Evolutionary conservation across 2,329 filamentous ascomycete genomes (phyloP), one percentile per base, ranked within the genome.

Genomic region (Diplodia mutila): DNA sequence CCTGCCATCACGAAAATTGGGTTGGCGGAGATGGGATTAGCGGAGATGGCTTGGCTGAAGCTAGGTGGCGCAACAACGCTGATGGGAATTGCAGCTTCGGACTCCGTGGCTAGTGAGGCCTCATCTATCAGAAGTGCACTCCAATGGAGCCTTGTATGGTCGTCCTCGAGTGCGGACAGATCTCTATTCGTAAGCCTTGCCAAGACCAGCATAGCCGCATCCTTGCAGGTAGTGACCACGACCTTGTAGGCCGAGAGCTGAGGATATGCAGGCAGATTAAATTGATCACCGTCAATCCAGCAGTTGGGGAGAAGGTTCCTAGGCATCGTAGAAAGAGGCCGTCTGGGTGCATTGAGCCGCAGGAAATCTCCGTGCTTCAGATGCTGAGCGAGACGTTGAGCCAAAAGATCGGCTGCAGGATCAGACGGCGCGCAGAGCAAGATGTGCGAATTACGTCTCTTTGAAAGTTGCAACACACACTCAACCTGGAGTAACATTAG

Each of bases 401-500:
- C 77, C 5, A 83, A 72, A 4, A 77, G 82, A 69, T 83, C 81
- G n/a, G 81, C 80, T 21, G 81, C 81, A 27, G 79, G 76, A 66
- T 83, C 80, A n/a, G 81, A 83, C 25, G 81, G 81, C 14, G 81
- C 81, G 68, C 80, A 82, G 7, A 83, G 73, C 4, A 83, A 72
- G 29, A 83, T 75, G 70, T 82, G 80, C 18, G 68, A 63, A 9
- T 70, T 65, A 0, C 69, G 27, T 1, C 29, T 61, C 4, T 29
- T 29, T 49, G 57, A 61, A 49, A 48, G 29, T 21, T 55, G 48
- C 14, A 65, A 23, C 14, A 48, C 49, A 29, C 52, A 65, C 14
- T 53, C 49, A 18, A 55, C 37, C 61, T 53, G 5, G 11, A 11
- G 14, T n/a, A 23, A 27, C 11, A 21, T 61, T 46, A 51, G 63